Evolutionary conservation across 805 yeast species (phyloP), one percentile per base, ranked within the genome.

Genomic region (Cyberlindnera lachancei): DNA sequence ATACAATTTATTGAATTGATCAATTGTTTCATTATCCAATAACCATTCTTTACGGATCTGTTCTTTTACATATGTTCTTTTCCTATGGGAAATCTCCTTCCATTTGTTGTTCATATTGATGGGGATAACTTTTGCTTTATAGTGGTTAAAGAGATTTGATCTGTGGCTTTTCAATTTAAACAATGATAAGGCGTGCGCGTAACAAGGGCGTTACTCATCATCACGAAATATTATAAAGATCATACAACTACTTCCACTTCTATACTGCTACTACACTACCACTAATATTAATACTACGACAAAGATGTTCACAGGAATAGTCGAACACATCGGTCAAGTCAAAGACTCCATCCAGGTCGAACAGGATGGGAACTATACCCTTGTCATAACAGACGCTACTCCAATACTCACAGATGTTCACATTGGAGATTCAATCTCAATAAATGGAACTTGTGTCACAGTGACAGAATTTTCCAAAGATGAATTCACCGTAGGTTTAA

Each of bases 381-480:
- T 87, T 24, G 70, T 74, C 4, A 71, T 90, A 23, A 62, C 64
- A 2, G 73, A 81, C 40, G 82, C 87, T 18, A 50, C 64, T 0
- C 56, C 61, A 4, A 75, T 92, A 18, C 63, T 90, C 12, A 66
- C 51, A 0, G 99, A 92, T 53, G 87, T 84, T 41, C 88, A 87
- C 50, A 59, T 90, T 23, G 99, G 99, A 10, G 99, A 92, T 59
- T 84, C 95, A 12, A 92, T 92, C 36, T 75, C 92, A 18, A 73
- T 90, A 18, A 84, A 84, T 52, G 98, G 98, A 7, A 70, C 69
- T 1, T 92, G 99, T 58, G 66, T 92, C 21, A 92, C 99, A 0
- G 96, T 90, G 7, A 87, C 95, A 0, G 87, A 79, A 43, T 87
- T 85, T 47, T 58, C 64, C 22, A 61, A 59, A 6, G 57, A 58